Base-by-base conservation (phyloP, 768 basidiomycete species). In the Rhizopogon roseolus region DNA sequence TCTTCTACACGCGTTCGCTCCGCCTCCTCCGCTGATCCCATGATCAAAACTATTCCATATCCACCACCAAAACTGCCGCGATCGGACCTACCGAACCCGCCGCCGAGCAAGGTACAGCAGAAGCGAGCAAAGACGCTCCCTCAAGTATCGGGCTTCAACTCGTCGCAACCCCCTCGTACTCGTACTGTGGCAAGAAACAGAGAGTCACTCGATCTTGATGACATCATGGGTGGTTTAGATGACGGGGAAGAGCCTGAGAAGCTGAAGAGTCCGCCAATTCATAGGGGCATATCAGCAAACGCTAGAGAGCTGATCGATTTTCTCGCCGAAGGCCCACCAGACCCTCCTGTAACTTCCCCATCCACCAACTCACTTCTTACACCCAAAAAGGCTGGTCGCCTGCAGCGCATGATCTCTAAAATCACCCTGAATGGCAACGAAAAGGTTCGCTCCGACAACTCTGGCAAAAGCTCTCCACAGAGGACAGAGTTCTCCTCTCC, bases 331-430 rank as follows among this genome's bases (percentile, higher is more conserved):
- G 82, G 83, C 6, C 81, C 81, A 2, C 79, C 80, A 14, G 76
- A 78, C 51, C 62, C 62, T 49, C 54, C 56, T 36, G n/a, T 17
- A 2, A 57, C 59, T 14, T 44, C 53, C n/a, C 54, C 61, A 1
- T 55, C 58, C 44, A 63, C 73, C 11, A 65, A 73, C 44, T 73
- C 76, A 25, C 60, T 73, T 28, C 65, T 67, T 53, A 73, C 64
- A 55, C 63, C 57, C 54, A 72, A 68, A 61, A 83, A 83, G 67
- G 76, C 76, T 52, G 82, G 82, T 45, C 79, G 89, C 25, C 71
- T 93, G 55, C 86, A 87, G 67, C 81, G 84, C 57, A 91, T 94
- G 84, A 88, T 94, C 61, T 91, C 90, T 17, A 86, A 83, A 60
- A 73, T 93, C 27, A 85, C 81, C 37, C 72, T 81, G 57, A 77